A percentile compares a stretch with the other conserved stretches of the same genome.
These are phyloP conservation scores for Capsicum pubescens DNA, from an alignment of 257 asterid genomes.

Conservation along the genomic window DNA sequence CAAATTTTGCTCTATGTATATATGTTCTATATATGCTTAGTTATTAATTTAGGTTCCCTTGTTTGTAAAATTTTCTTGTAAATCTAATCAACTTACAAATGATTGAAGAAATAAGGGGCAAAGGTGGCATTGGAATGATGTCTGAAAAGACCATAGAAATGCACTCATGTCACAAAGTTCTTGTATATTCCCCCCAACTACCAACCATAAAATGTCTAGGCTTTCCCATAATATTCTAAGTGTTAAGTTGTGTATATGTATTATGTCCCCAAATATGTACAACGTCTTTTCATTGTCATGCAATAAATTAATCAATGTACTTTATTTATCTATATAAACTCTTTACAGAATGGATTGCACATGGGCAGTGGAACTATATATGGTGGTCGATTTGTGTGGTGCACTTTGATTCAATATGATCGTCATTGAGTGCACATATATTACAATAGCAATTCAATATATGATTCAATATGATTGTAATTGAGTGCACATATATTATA, in stretches of 20 bases:
- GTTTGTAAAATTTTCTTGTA: neutral
- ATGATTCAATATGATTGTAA: neutral
- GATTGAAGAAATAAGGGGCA: neutral
- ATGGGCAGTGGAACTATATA: slow-evolving; percentile 38
- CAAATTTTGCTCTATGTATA: neutral
- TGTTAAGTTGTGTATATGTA: neutral
- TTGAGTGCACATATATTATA: no score
- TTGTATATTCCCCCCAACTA: slow-evolving; percentile 50
- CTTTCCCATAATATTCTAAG: slow-evolving; percentile 26
- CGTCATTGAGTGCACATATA: no score
- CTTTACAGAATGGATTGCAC: slow-evolving; percentile 73
- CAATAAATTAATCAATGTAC: slow-evolving; percentile 41
- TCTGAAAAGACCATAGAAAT: slow-evolving; percentile 37
- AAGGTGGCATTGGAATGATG: slow-evolving; percentile 27
- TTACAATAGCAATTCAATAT: no score
- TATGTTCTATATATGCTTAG: neutral
- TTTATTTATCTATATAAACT: slow-evolving; percentile 43
- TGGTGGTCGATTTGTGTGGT: neutral
- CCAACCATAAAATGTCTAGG: slow-evolving; percentile 48
- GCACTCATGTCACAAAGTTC: slow-evolving; percentile 18
- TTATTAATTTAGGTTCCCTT: neutral
- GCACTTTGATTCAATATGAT: neutral
- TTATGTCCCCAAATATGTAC: slow-evolving; percentile 43
- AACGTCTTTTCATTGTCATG: slow-evolving; percentile 59
- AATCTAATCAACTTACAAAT: neutral